phyloP scores from a whole-genome alignment of 495 filamentous ascomycete genomes.

The Glonium stellatum region DNA sequence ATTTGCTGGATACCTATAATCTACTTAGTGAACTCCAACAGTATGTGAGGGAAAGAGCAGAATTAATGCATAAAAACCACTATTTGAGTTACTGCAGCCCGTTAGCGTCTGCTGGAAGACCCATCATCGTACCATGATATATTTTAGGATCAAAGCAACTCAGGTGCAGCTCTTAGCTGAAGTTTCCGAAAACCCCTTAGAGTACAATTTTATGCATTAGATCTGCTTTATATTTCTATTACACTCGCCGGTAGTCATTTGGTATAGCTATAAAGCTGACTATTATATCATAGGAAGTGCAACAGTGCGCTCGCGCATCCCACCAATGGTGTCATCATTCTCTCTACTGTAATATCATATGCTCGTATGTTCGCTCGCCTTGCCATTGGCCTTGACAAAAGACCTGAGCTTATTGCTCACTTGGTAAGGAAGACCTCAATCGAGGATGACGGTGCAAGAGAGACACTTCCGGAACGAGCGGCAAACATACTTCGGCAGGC shows the following conservation, averaged over 20 bases:
- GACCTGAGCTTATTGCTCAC: slow-evolving; percentile 61
- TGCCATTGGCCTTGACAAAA: slow-evolving; percentile 70
- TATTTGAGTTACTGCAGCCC: no score
- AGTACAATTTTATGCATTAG: background rate
- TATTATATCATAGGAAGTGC: slow-evolving; percentile 47
- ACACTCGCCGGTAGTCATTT: background rate
- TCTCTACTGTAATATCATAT: slow-evolving; percentile 69
- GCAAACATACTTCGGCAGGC: slow-evolving; percentile 83
- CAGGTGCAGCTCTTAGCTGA: no score
- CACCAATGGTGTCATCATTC: slow-evolving; percentile 67
- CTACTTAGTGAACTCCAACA: slow-evolving; percentile 54
- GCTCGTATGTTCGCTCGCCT: slow-evolving; percentile 69
- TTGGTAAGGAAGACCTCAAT: slow-evolving; percentile 42
- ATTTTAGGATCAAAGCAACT: no score
- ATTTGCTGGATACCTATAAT: slow-evolving; percentile 68
- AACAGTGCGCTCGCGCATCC: slow-evolving; percentile 74
- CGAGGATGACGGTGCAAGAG: slow-evolving; percentile 51
- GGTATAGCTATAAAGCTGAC: background rate
- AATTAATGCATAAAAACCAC: no score
- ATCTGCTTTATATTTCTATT: background rate
- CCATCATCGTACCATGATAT: no score
- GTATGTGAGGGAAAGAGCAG: background rate
- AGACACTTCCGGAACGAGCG: slow-evolving; percentile 74
- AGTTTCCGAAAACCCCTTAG: background rate
- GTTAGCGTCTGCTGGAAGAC: no score